Conservation (phyloP, 1,139 yeast genomes). For the Protomyces macrosporus region DNA sequence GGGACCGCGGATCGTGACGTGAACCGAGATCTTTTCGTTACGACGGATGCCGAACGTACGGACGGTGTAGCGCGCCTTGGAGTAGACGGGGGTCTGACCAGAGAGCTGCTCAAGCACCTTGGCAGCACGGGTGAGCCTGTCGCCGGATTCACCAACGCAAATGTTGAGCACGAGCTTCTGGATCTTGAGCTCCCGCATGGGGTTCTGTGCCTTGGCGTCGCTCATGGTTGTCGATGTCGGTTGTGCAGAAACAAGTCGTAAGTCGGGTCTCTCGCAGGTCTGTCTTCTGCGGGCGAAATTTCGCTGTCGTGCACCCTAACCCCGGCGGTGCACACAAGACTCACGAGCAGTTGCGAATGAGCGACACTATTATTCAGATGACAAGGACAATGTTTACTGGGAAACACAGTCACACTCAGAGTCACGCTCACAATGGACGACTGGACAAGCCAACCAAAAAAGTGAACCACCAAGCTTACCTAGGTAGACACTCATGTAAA, state of each 20-base stretch:
- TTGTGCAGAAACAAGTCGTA: too few species aligned
- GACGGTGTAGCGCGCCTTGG: constrained; percentile 99
- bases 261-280: too few species aligned
- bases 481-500: too few species aligned
- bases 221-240: background rate
- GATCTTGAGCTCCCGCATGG: constrained; percentile 98
- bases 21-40: constrained; percentile 99
- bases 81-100: constrained; percentile 99
- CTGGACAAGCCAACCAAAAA: too few species aligned
- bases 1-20: constrained; percentile 99
- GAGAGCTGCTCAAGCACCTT: constrained; percentile 99
- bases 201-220: constrained; percentile 47
- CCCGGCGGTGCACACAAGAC: background rate
- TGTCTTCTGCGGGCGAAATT: too few species aligned
- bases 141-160: constrained; percentile 99
- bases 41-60: constrained; percentile 99
- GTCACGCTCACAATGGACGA: too few species aligned
- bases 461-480: too few species aligned
- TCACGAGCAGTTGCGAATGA: background rate
- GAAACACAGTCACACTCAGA: background rate
- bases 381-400: background rate
- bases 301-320: background rate
- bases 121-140: constrained; percentile 99
- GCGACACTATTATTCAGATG: background rate
- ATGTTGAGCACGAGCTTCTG: constrained; percentile 99